A percentile compares a stretch with the other conserved stretches of the same genome.
phyloP scores from a whole-genome alignment of 2,329 filamentous ascomycete genomes.

The Diaporthe longicolla region DNA sequence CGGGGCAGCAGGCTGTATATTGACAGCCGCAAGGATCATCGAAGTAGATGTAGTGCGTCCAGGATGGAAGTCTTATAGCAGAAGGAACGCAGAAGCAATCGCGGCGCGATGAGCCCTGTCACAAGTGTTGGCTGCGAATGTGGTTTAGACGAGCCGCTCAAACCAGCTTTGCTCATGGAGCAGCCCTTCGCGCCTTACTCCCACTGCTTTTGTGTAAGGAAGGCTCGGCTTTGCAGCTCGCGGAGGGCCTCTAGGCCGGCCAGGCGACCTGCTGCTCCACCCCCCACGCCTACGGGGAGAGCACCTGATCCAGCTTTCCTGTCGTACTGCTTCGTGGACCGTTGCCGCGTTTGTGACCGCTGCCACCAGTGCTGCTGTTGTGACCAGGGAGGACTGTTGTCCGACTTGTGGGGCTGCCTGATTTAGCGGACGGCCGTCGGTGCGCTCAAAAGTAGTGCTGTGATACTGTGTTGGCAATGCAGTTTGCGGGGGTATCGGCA shows the following conservation, averaged over 20 bases:
- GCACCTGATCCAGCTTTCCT: conserved; percentile 29
- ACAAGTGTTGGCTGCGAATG: conserved; percentile 19
- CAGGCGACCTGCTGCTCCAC: conserved; percentile 16
- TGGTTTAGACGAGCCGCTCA: conserved; percentile 19
- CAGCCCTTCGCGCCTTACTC: not conserved
- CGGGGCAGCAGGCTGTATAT: conserved; percentile 1
- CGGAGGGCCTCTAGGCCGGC: conserved; percentile 21
- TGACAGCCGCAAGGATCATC: conserved; percentile 24
- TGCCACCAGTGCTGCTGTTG: conserved; percentile 26
- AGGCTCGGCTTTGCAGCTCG: not conserved
- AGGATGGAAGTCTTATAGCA: conserved; percentile 25
- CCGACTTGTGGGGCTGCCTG: conserved; percentile 28
- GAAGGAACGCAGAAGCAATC: not conserved
- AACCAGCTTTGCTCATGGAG: not conserved
- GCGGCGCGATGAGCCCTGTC: not conserved
- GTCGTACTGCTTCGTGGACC: conserved; percentile 31
- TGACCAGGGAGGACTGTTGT: conserved; percentile 31
- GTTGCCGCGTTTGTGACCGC: conserved; percentile 21
- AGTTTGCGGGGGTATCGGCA: not conserved
- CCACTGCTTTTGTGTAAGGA: conserved; percentile 1
- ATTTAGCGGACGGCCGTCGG: conserved; percentile 1
- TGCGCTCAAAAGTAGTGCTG: conserved; percentile 13
- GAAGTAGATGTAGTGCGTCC: conserved; percentile 5
- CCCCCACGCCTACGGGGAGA: conserved; percentile 7
- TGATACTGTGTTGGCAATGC: conserved; percentile 6